Conservation (phyloP, 306 rosid species). For the Inga laurina region DNA sequence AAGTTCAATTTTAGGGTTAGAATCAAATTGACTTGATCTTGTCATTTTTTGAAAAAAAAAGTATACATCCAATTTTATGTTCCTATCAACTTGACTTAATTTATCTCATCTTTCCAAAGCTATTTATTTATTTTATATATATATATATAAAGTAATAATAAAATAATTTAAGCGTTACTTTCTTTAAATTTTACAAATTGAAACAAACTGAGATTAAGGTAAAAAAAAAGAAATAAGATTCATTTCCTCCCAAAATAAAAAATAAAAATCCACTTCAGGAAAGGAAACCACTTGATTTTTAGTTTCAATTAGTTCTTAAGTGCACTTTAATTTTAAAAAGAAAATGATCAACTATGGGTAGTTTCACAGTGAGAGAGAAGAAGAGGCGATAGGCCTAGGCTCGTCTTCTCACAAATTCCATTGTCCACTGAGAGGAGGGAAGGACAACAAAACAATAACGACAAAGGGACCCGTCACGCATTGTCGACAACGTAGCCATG, state of each 20-base stretch:
- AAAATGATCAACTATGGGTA: background rate
- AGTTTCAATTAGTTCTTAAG: too few relatives aligned
- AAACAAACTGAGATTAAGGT: too few relatives aligned
- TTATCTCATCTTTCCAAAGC: background rate
- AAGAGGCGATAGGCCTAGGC: slow-evolving; percentile 23
- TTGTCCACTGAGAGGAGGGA: slow-evolving; percentile 56
- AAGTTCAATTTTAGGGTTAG: background rate
- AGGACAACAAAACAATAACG: slow-evolving; percentile 63
- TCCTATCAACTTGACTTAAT: background rate
- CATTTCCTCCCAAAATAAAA: too few relatives aligned
- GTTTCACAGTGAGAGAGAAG: slow-evolving; percentile 2
- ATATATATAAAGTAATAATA: background rate
- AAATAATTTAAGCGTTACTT: background rate
- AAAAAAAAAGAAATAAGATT: background rate
- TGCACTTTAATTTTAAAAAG: too few relatives aligned
- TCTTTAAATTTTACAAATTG: too few relatives aligned
- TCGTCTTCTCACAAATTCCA: slow-evolving; percentile 53
- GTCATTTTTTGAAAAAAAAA: background rate
- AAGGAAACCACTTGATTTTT: too few relatives aligned
- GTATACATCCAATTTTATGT: too few relatives aligned
- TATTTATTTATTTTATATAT: background rate
- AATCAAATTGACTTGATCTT: background rate
- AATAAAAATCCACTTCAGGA: too few relatives aligned
- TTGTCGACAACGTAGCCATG: slow-evolving; percentile 71
- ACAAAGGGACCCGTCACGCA: slow-evolving; percentile 69